Evolutionary conservation across 2,329 filamentous ascomycete species (phyloP), one percentile per base, ranked within the genome.

Genomic region (Aspergillus pseudoviridinutans): DNA sequence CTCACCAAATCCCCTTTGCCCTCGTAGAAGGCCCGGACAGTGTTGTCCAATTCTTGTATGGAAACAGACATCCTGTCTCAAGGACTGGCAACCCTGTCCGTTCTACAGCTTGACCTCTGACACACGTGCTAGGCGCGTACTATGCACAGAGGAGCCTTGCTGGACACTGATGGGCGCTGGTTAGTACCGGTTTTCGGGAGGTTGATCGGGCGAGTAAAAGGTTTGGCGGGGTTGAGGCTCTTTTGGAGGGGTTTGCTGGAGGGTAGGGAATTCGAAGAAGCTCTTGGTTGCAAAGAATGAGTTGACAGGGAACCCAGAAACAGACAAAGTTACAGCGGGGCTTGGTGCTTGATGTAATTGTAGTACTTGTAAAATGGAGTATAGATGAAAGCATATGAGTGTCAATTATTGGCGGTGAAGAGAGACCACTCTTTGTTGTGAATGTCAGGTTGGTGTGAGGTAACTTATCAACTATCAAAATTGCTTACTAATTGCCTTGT

Each of bases 21-120:
- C 80, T 97, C 93, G 74, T 96, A 99, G 80, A 99, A 97, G 81
- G 91, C 87, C 76, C 90, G 92, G 83, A 97, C 93, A 66, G 92
- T 94, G 77, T 84, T 88, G 85, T 99, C 94, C 82, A 99, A 87
- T 86, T 99, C 94, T 77, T 89, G 87, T 78, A 99, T 93, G 71
- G 89, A 84, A 74, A 85, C 78, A 69, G 84, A 84, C 84, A 87
- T 87, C 65, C 66, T 68, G 72, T 66, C 68, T 65, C 65, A 67
- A 65, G 66, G 58, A 62, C 63, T 64, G 67, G 67, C 66, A 66
- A 65, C 62, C 57, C 68, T 63, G 68, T 67, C 67, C 61, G 63
- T 57, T 57, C 61, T 60, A 66, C 63, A 56, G 58, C 57, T 59
- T 55, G 47, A 62, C 54, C 28, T 49, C 35, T 29, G 24, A 41